These are phyloP conservation scores for Solanum sitiens DNA, from an alignment of 257 asterid species.

Conservation along the genomic window DNA sequence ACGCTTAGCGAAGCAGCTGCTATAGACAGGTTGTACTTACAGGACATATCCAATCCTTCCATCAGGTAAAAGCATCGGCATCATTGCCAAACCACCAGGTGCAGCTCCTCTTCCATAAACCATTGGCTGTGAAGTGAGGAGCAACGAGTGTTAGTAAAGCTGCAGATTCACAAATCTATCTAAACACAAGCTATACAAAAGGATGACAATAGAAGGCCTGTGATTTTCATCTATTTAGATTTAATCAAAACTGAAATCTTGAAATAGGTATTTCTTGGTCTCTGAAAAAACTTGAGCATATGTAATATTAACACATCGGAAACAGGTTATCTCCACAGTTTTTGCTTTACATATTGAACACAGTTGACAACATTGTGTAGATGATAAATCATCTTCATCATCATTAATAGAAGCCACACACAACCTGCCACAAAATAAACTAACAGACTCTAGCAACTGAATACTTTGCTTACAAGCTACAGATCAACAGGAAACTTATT, in stretches of 20 bases:
- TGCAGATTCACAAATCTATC: background rate
- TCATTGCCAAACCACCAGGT: slow-evolving; percentile 91
- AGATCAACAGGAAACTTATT: background rate
- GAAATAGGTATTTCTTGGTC: background rate
- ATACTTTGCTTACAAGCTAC: background rate
- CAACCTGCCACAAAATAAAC: background rate
- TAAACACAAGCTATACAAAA: background rate
- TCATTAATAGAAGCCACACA: background rate
- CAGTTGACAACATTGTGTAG: background rate
- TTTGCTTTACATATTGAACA: background rate
- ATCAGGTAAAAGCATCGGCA: slow-evolving; percentile 98
- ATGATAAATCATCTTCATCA: background rate
- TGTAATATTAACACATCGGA: background rate
- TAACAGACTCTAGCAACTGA: background rate
- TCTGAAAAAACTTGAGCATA: background rate
- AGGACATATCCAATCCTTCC: slow-evolving; percentile 99
- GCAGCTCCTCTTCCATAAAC: slow-evolving; percentile 77
- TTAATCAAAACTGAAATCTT: background rate
- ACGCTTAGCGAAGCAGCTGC: background rate
- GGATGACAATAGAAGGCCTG: background rate
- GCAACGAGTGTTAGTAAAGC: background rate
- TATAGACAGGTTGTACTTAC: slow-evolving; percentile 40
- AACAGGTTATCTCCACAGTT: background rate
- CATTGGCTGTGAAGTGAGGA: slow-evolving; percentile 40
- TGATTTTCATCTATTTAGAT: background rate